Percentiles rank a stretch among this genome's conserved stretches.
phyloP scores from a whole-genome alignment of 1,284 basidiomycete species.

The Ceratobasidium sp. region DNA sequence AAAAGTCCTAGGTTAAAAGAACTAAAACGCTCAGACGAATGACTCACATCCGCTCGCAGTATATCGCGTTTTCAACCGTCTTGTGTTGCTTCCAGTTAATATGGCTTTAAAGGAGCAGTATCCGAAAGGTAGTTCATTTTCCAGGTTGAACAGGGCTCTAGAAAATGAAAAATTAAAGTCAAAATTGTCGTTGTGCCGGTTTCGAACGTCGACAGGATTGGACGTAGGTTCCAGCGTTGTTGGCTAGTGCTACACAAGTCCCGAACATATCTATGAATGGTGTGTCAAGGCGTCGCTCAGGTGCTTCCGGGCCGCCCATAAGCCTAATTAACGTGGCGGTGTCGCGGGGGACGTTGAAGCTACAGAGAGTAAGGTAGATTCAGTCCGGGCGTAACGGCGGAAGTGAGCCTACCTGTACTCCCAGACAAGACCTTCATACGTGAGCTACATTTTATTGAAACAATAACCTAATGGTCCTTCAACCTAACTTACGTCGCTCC shows the following conservation, averaged over 20 bases:
- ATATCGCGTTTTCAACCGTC: constrained; percentile 29
- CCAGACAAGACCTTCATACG: constrained; percentile 31
- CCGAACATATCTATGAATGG: constrained; percentile 14
- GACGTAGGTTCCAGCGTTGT: constrained; percentile 25
- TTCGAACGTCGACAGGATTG: not conserved
- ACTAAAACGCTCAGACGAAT: not conserved
- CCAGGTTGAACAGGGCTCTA: constrained; percentile 28
- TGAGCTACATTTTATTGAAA: constrained; percentile 1
- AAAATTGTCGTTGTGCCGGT: not conserved
- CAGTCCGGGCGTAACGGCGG: not conserved
- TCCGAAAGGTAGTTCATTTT: constrained; percentile 24
- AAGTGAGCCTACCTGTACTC: constrained; percentile 18
- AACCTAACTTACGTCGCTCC: constrained; percentile 13
- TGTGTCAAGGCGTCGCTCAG: constrained; percentile 28
- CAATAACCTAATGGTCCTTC: not conserved
- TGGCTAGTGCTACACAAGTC: constrained; percentile 12
- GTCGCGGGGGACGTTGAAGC: constrained; percentile 27
- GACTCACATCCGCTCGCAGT: constrained; percentile 27
- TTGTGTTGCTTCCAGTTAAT: constrained; percentile 35
- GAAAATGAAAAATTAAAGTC: too few relatives aligned
- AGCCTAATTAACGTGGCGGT: constrained; percentile 28
- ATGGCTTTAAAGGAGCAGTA: constrained; percentile 23
- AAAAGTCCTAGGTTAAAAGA: not conserved
- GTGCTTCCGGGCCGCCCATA: constrained; percentile 28
- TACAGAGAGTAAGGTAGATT: not conserved